Base-by-base conservation (phyloP, 352 stramenopile genomes). In the Phytophthora pini region DNA sequence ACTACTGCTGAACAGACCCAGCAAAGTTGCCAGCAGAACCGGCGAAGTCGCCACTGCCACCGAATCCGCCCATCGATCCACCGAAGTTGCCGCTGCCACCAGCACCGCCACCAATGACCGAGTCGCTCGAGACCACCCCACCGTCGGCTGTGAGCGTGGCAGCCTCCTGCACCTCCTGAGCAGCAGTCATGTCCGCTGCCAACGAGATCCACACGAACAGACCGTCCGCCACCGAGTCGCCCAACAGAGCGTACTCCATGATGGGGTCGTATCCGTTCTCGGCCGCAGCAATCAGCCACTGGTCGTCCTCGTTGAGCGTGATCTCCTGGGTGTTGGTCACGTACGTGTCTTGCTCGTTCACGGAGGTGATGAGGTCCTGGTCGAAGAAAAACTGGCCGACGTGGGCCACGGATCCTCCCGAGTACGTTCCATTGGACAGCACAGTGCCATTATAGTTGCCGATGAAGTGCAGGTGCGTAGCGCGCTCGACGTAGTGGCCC, bases 311-410 rank as follows among this genome's bases (percentile, higher is more conserved):
- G 36, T 75, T 75, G 17, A 61, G 39, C 15, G 61, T 68, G 61
- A 72, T 61, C 27, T 67, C 56, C 24, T 56, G 27, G 5, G 61
- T 75, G 56, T 75, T 75, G 27, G 61, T 56, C n/a, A 56, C 38
- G 48, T 76, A 76, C 27, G 61, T 45, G 20, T 61, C 56, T 22
- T 65, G 43, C n/a, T 59, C 61, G 51, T 76, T 62, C 13, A 72
- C 57, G 5, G 60, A 32, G 3, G 67, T 72, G 56, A 72, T 73
- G 57, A 72, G 57, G 20, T 55, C 53, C n/a, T 73, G 52, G 41
- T 73, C 65, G 40, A 73, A 73, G 61, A 61, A 76, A 48, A 73
- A 64, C 36, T 74, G 65, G 2, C 65, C 65, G 20, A 74, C 65
- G 49, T 70, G 65, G 8, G 54, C 54, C 6, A 44, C 38, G 2